Conservation (phyloP, 495 filamentous ascomycete genomes). For the Xylaria cubensis region DNA sequence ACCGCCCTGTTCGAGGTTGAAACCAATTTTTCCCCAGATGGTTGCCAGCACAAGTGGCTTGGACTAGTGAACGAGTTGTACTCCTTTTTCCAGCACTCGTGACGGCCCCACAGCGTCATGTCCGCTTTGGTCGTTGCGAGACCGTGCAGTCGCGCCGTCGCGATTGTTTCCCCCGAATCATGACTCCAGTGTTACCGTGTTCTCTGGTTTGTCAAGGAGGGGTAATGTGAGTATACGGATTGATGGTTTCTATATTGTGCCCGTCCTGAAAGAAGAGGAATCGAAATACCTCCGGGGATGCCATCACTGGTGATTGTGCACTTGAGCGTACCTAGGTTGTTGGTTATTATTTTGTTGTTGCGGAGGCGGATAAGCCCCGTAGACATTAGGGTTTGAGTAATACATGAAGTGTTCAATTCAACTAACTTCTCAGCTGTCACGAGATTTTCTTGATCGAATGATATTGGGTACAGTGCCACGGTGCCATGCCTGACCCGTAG, state of each 20-base stretch:
- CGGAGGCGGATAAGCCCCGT: neutral
- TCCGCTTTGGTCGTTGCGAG: constrained; percentile 11
- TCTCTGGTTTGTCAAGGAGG: neutral
- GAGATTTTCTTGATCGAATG: no score
- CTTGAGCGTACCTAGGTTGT: neutral
- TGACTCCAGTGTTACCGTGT: neutral
- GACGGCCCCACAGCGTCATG: constrained; percentile 15
- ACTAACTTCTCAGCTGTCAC: no score
- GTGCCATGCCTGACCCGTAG: no score
- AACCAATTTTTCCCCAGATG: neutral
- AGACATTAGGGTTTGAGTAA: neutral
- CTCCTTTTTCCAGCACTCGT: constrained; percentile 6
- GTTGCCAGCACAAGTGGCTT: constrained; percentile 5
- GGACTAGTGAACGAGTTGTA: constrained; percentile 10
- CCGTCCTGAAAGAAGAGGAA: constrained; percentile 4
- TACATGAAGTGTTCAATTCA: no score
- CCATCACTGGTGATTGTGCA: neutral
- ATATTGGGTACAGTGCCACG: no score
- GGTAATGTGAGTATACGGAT: constrained; percentile 2
- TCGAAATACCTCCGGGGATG: neutral
- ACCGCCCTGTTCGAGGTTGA: constrained; percentile 1
- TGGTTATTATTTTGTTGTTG: neutral
- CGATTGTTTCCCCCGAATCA: neutral
- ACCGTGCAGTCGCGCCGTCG: constrained; percentile 2
- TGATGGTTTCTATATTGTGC: neutral